Conservation (phyloP, 1,139 yeast species). For the Scheffersomyces stambukii region DNA sequence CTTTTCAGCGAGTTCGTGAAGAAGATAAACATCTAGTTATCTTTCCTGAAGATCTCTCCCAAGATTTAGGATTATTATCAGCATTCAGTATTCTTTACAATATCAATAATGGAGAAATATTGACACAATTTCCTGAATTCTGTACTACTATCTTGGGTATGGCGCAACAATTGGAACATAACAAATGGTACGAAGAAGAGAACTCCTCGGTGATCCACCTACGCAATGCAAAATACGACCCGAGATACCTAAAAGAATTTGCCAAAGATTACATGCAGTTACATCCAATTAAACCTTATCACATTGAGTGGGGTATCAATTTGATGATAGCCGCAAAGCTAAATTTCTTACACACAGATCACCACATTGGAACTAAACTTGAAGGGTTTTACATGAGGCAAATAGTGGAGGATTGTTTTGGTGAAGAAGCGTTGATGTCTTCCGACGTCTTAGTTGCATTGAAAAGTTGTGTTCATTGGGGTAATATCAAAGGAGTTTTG, state of each 20-base stretch:
- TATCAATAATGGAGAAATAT: slow-evolving; percentile 32
- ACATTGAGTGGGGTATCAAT: slow-evolving; percentile 40
- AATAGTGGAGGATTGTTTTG: slow-evolving; percentile 37
- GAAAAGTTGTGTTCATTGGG: slow-evolving; percentile 57
- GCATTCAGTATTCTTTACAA: slow-evolving; percentile 39
- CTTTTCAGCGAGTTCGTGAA: slow-evolving; percentile 47
- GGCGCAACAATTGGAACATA: slow-evolving; percentile 45
- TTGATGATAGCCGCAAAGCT: slow-evolving; percentile 46
- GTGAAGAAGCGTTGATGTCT: slow-evolving; percentile 36
- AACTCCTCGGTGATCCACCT: slow-evolving; percentile 40
- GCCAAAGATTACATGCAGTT: slow-evolving; percentile 9
- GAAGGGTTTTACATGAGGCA: slow-evolving; percentile 45
- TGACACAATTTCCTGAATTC: slow-evolving; percentile 35
- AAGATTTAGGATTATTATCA: slow-evolving; percentile 37
- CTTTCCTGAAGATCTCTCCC: slow-evolving; percentile 29
- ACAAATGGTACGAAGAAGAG: slow-evolving; percentile 49
- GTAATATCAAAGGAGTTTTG: slow-evolving; percentile 47
- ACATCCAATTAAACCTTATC: slow-evolving; percentile 21
- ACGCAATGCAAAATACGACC: slow-evolving; percentile 30
- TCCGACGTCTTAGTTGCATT: slow-evolving; percentile 45
- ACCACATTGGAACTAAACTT: slow-evolving; percentile 47
- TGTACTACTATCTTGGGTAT: slow-evolving; percentile 49
- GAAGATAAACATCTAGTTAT: slow-evolving; percentile 51
- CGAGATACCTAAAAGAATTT: slow-evolving; percentile 16
- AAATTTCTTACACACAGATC: slow-evolving; percentile 56